phyloP scores from a whole-genome alignment of 2,329 filamentous ascomycete species.

The Diatrype stigma region DNA sequence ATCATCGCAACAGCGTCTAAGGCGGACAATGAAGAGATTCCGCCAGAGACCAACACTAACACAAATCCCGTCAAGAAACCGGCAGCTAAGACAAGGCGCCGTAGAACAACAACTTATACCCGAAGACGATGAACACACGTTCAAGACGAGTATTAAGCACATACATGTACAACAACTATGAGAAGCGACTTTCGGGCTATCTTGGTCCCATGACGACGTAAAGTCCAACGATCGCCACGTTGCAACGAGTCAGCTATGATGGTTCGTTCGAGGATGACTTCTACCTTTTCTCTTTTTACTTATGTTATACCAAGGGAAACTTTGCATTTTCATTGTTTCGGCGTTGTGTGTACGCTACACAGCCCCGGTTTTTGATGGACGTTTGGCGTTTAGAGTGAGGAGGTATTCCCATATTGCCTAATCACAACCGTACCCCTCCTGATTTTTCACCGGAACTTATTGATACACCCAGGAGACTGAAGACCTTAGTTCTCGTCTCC shows the following conservation, averaged over 20 bases:
- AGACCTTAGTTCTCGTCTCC: too few relatives aligned
- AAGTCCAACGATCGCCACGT: not conserved
- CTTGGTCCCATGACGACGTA: not conserved
- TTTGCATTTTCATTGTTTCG: not conserved
- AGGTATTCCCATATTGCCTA: too few relatives aligned
- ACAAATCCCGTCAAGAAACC: not conserved
- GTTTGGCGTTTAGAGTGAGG: not conserved
- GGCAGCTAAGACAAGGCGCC: not conserved
- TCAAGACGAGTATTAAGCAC: too few relatives aligned
- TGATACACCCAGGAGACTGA: too few relatives aligned
- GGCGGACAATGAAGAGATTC: not conserved
- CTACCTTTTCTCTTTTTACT: not conserved
- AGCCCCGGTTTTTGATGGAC: not conserved
- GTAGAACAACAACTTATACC: not conserved
- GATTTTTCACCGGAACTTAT: too few relatives aligned
- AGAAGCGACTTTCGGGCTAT: not conserved
- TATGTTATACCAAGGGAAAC: not conserved
- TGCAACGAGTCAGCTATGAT: not conserved
- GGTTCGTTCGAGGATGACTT: not conserved
- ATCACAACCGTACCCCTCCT: too few relatives aligned
- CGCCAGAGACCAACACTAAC: not conserved
- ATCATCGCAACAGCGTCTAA: conserved; percentile 36
- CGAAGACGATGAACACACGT: not conserved
- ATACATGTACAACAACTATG: not conserved
- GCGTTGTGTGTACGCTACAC: not conserved